Percentiles rank a stretch among this genome's conserved stretches.
phyloP scores from a whole-genome alignment of 257 asterid species.

The Penstemon barbatus region DNA sequence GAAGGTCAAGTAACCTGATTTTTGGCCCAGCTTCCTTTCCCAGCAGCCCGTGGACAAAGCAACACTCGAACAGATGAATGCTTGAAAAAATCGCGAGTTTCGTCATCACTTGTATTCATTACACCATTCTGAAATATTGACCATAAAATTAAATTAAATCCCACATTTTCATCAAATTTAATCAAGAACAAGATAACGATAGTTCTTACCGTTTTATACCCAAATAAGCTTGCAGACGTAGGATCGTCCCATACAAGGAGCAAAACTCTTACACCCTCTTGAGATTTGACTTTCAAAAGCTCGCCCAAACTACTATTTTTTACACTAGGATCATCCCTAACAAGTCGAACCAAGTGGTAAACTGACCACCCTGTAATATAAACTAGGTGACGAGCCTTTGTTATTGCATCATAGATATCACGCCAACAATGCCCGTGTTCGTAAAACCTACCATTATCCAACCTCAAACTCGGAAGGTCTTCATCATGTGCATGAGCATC shows the following conservation, averaged over 20 bases:
- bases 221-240: constrained; percentile 79
- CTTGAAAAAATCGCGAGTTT: constrained; percentile 86
- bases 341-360: constrained; percentile 70
- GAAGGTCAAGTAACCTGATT: constrained; percentile 37
- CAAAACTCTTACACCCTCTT: constrained; percentile 89
- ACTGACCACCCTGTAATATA: constrained; percentile 97
- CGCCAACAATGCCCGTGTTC: constrained; percentile 70
- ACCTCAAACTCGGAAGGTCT: constrained; percentile 46
- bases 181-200: constrained; percentile 6
- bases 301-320: constrained; percentile 62
- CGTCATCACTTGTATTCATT: constrained; percentile 84
- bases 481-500: constrained; percentile 76
- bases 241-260: constrained; percentile 98
- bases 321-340: constrained; percentile 55
- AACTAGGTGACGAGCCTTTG: constrained; percentile 66
- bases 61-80: constrained; percentile 85
- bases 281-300: constrained; percentile 75
- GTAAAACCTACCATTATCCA: constrained; percentile 49
- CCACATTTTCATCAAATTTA: constrained; percentile 4
- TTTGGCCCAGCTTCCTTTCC: constrained; percentile 86
- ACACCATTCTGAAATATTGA: constrained; percentile 63
- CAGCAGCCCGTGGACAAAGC: constrained; percentile 76
- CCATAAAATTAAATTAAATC: not conserved
- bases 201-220: constrained; percentile 77
- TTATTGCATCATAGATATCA: constrained; percentile 71